Evolutionary conservation across 495 filamentous ascomycete species (phyloP).

Genomic region (Penicillium odoratum): DNA sequence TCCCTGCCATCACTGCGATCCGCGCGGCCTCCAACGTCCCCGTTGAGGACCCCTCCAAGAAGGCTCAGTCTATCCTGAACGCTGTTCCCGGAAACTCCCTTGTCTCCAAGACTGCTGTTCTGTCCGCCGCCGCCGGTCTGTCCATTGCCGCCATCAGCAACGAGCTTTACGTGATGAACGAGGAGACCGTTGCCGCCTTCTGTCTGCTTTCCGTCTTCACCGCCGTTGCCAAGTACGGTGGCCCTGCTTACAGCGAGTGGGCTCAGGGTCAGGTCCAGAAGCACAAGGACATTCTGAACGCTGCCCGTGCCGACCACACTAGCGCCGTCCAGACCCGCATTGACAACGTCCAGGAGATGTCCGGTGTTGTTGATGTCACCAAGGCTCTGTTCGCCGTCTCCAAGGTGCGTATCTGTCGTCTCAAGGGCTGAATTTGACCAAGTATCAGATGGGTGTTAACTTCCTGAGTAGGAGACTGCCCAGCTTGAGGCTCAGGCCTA

Average conservation of each 20-base stretch:
- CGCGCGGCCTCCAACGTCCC: conserved; percentile 77
- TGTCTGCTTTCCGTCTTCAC: conserved; percentile 86
- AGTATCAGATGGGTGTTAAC: conserved; percentile 1
- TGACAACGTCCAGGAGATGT: conserved; percentile 88
- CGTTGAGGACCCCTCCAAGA: conserved; percentile 80
- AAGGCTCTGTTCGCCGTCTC: conserved; percentile 97
- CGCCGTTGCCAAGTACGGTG: conserved; percentile 85
- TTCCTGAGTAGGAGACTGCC: conserved; percentile 78
- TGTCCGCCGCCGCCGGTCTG: conserved; percentile 87
- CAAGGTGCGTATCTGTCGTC: conserved; percentile 61
- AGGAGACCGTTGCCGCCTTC: conserved; percentile 91
- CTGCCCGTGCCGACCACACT: conserved; percentile 90
- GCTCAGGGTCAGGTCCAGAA: conserved; percentile 81
- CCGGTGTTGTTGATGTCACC: conserved; percentile 90
- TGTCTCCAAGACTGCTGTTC: conserved; percentile 91
- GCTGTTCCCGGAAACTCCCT: conserved; percentile 81
- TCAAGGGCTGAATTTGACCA: not conserved
- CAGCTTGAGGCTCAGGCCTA: conserved; percentile 91
- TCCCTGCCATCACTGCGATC: conserved; percentile 64
- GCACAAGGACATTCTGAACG: conserved; percentile 90
- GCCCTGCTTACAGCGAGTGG: conserved; percentile 90
- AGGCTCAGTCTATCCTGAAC: conserved; percentile 93
- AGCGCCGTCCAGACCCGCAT: conserved; percentile 91
- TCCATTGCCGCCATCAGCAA: conserved; percentile 97
- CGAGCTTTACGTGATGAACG: conserved; percentile 98